Percentiles rank a stretch among this genome's conserved stretches.
Conservation (phyloP, 371 early-diverging fungal species). For the Mucor ambiguus region DNA sequence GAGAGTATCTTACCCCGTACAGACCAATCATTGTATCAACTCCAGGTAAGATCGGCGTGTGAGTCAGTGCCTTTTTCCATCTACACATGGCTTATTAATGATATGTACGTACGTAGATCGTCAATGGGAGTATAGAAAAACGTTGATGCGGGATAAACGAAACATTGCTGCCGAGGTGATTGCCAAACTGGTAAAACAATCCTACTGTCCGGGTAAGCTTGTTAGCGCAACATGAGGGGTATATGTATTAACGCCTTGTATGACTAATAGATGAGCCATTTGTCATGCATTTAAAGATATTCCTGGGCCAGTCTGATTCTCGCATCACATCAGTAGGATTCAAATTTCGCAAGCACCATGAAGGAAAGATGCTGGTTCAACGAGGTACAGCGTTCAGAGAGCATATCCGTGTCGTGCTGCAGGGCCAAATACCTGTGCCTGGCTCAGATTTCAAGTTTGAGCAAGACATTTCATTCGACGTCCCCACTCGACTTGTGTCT, state of each 20-base stretch:
- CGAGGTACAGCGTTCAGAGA: slow-evolving; percentile 46
- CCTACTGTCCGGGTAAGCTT: slow-evolving; percentile 37
- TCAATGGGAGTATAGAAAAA: slow-evolving; percentile 44
- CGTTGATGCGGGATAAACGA: slow-evolving; percentile 44
- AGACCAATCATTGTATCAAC: slow-evolving; percentile 43
- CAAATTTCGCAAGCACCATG: slow-evolving; percentile 45
- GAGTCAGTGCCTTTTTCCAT: not conserved
- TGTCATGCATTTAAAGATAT: slow-evolving; percentile 37
- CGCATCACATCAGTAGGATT: slow-evolving; percentile 27
- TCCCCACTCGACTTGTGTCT: slow-evolving; percentile 49
- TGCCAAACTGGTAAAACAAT: slow-evolving; percentile 42
- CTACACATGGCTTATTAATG: slow-evolving; percentile 17
- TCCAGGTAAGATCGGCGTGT: slow-evolving; percentile 15
- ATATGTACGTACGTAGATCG: not conserved
- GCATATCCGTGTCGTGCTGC: slow-evolving; percentile 23
- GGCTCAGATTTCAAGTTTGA: slow-evolving; percentile 19
- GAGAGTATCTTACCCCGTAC: slow-evolving; percentile 42
- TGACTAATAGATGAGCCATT: slow-evolving; percentile 28
- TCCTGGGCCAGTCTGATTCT: slow-evolving; percentile 32
- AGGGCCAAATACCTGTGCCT: slow-evolving; percentile 12
- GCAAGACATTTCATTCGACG: slow-evolving; percentile 30
- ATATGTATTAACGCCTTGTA: not conserved
- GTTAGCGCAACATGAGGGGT: not conserved
- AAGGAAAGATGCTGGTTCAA: slow-evolving; percentile 42
- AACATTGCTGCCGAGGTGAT: slow-evolving; percentile 42